Conservation (phyloP, 768 basidiomycete genomes). For the Russula earlei region DNA sequence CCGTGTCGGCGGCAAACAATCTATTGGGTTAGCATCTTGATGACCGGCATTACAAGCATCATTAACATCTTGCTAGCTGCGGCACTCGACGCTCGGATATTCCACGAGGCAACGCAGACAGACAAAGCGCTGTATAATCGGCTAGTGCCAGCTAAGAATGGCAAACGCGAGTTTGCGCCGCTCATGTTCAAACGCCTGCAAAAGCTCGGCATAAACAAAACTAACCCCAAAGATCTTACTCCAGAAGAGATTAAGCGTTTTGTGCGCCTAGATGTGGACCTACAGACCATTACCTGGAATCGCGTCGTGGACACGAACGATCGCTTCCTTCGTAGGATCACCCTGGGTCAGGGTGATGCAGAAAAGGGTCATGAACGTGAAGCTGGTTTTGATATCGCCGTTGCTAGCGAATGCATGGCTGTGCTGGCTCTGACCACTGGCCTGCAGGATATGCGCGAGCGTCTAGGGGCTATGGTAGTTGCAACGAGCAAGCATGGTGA, state of each 20-base stretch:
- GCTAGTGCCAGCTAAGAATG: constrained; percentile 87
- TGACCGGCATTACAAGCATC: neutral
- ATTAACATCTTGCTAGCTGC: constrained; percentile 50
- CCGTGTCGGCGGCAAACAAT: constrained; percentile 96
- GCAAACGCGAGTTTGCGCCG: constrained; percentile 87
- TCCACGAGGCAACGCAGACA: constrained; percentile 92
- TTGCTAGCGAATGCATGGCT: constrained; percentile 97
- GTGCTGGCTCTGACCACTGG: constrained; percentile 87
- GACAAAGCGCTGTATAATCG: constrained; percentile 94
- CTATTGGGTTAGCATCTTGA: constrained; percentile 52
- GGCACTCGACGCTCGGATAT: constrained; percentile 92
- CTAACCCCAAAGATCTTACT: constrained; percentile 83
- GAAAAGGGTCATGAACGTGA: constrained; percentile 85
- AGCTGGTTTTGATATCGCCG: constrained; percentile 93
- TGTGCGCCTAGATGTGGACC: constrained; percentile 86
- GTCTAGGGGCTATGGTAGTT: constrained; percentile 94
- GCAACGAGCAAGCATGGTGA: constrained; percentile 87
- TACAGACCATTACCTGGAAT: constrained; percentile 92
- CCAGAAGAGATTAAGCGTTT: constrained; percentile 87
- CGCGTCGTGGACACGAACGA: constrained; percentile 96
- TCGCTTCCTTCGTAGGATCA: constrained; percentile 90
- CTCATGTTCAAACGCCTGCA: constrained; percentile 92
- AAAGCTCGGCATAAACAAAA: constrained; percentile 94
- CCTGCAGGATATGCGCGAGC: constrained; percentile 83
- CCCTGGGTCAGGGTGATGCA: constrained; percentile 81